Base-by-base conservation (phyloP, 2,329 filamentous ascomycete genomes). In the Fusarium nurragi region DNA sequence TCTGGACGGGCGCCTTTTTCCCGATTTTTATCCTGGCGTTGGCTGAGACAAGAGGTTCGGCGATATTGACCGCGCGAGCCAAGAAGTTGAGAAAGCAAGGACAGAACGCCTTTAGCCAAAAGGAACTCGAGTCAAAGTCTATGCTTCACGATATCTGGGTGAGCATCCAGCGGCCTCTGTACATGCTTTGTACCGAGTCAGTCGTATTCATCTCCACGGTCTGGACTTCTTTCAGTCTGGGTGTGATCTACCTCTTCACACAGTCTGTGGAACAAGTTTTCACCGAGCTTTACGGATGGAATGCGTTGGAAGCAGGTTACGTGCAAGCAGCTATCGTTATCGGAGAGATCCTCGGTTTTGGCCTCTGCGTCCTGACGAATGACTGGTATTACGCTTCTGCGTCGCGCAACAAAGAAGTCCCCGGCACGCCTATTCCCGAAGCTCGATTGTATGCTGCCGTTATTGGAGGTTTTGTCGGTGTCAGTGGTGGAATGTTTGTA, bases 371-470 rank as follows among this genome's bases (percentile, higher is more conserved):
- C 4, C 4, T 53, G 1, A 65, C 63, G 0, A 57, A 65, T 2
- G 50, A 57, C 4, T 65, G 61, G 63, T 65, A 65, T n/a, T 63
- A 65, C 5, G 48, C 62, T 8, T 65, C 63, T n/a, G 57, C 62
- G 0, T 58, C 57, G 2, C 51, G 63, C 0, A 65, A 65, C 9
- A 58, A 45, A 1, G 62, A 65, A 37, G 45, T 19, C 1, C 63
- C 63, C 0, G 56, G 56, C 1, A 65, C 48, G 9, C 63, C 63
- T 0, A 65, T 65, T 7, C 63, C 63, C 3, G 63, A 65, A 45
- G 63, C 63, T n/a, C 48, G 63, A 13, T 37, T 65, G 1, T 65
- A 65, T 11, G 56, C 23, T 1, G 63, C 63, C 6, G 52, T 65
- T 2, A 23, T 63, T 1, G 63, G 63, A 8, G 63, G 63, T 1